phyloP scores from a whole-genome alignment of 2,329 filamentous ascomycete genomes.

The Alternaria sp. region DNA sequence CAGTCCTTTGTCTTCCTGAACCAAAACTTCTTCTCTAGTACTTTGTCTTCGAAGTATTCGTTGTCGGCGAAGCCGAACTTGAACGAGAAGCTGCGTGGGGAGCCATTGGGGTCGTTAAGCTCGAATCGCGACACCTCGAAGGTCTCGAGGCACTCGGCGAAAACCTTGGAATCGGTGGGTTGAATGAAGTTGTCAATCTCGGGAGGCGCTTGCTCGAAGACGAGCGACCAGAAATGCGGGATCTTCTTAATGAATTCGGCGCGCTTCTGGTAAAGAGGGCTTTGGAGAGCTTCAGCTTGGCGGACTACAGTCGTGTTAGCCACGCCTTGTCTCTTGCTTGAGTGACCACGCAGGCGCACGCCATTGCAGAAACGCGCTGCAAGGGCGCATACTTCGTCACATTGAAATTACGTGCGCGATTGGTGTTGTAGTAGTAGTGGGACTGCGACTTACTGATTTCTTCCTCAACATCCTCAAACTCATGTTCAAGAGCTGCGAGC shows the following conservation, averaged over 20 bases:
- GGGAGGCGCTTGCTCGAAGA: slow-evolving; percentile 84
- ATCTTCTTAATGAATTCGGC: slow-evolving; percentile 75
- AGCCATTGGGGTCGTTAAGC: slow-evolving; percentile 71
- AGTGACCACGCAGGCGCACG: neutral
- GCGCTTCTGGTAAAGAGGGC: slow-evolving; percentile 80
- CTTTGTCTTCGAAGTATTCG: slow-evolving; percentile 79
- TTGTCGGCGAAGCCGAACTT: slow-evolving; percentile 83
- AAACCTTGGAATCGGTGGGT: slow-evolving; percentile 77
- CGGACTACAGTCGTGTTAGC: slow-evolving; percentile 65
- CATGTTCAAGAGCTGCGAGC: slow-evolving; percentile 79
- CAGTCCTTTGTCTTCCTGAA: slow-evolving; percentile 76
- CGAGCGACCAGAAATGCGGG: slow-evolving; percentile 92
- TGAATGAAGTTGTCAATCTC: slow-evolving; percentile 91
- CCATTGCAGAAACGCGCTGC: neutral
- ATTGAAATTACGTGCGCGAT: neutral
- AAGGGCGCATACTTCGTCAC: neutral
- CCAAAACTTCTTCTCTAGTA: slow-evolving; percentile 92
- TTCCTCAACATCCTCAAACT: slow-evolving; percentile 84
- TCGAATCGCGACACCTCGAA: slow-evolving; percentile 84
- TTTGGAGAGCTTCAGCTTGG: slow-evolving; percentile 73
- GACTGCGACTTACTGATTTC: slow-evolving; percentile 71
- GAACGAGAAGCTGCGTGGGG: slow-evolving; percentile 78
- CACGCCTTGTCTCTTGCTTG: neutral
- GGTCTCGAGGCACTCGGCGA: slow-evolving; percentile 72
- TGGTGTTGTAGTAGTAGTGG: neutral